Base-by-base conservation (phyloP, 805 yeast species). In the Ogataea wickerhamii region DNA sequence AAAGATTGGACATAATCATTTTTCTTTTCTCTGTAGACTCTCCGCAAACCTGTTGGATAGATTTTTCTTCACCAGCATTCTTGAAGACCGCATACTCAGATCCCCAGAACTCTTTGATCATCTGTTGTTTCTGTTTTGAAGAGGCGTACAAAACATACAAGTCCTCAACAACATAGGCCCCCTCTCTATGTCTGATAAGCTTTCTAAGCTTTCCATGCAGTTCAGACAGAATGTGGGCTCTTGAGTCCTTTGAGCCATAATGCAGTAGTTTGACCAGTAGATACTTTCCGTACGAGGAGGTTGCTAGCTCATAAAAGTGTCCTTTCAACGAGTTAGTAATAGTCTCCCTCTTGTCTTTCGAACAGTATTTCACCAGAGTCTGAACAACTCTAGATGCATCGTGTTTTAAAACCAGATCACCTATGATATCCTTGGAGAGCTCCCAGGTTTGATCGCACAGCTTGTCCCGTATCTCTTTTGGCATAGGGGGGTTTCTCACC, bases 161-260 rank as follows among this genome's bases (percentile, higher is more conserved):
- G 70, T 91, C 98, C 65, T 91, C 98, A 48, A 89, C 88, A 27
- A 91, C 98, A 55, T 91, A 88, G 11, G 98, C 98, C 65, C 97
- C 98, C 71, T 91, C 98, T 67, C 85, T 82, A 66, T 91, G 97
- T 70, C 95, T 80, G 93, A 91, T 87, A 41, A 91, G 70, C 64
- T 87, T 91, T 61, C 96, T 75, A 55, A 87, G 76, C 52, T 82
- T 81, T 34, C 98, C 98, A 56, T 88, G 95, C 49, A 91, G 72
- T 66, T 88, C 96, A 55, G 82, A 74, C 40, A 89, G 72, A 40
- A 91, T 82, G 25, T 77, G 51, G 37, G 78, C 82, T 53, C 96
- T 75, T 1, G 89, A 78, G 21, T 81, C 80, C 56, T 81, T 87
- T 5, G 91, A 76, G 5, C 98, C 98, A 63, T 91, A 91, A 64